phyloP scores from a whole-genome alignment of 1,139 yeast genomes.

The Candida gigantensis region DNA sequence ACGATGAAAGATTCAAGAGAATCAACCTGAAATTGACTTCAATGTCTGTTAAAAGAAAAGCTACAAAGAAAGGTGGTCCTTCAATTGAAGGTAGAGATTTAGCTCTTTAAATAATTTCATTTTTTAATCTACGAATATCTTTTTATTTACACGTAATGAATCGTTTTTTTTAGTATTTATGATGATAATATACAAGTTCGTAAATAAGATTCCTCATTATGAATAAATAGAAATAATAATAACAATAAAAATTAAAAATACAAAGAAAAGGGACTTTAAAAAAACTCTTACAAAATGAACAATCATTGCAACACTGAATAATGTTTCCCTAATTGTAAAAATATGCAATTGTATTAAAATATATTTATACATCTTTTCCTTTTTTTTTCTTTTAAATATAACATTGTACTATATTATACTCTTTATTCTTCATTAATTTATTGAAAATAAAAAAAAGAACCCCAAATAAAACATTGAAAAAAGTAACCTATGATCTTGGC shows the following conservation, averaged over 20 bases:
- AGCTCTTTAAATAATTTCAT: conserved; percentile 31
- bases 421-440: background rate
- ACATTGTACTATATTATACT: no score
- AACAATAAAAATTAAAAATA: no score
- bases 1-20: conserved; percentile 79
- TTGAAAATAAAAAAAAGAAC: background rate
- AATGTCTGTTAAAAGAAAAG: conserved; percentile 49
- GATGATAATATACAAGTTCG: no score
- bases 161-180: no score
- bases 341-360: conserved; percentile 11
- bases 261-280: background rate
- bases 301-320: background rate
- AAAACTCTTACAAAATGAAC: background rate
- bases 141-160: background rate
- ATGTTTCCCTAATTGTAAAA: conserved; percentile 3
- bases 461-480: background rate
- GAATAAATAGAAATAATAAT: no score
- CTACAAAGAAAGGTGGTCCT: conserved; percentile 65
- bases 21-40: conserved; percentile 56
- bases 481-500: conserved; percentile 84
- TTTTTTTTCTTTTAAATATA: background rate
- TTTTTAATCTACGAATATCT: background rate
- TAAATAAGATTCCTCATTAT: no score
- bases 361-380: conserved; percentile 14
- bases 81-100: conserved; percentile 78